phyloP scores from a whole-genome alignment of 257 asterid species.

The Thymus quinquecostatus region DNA sequence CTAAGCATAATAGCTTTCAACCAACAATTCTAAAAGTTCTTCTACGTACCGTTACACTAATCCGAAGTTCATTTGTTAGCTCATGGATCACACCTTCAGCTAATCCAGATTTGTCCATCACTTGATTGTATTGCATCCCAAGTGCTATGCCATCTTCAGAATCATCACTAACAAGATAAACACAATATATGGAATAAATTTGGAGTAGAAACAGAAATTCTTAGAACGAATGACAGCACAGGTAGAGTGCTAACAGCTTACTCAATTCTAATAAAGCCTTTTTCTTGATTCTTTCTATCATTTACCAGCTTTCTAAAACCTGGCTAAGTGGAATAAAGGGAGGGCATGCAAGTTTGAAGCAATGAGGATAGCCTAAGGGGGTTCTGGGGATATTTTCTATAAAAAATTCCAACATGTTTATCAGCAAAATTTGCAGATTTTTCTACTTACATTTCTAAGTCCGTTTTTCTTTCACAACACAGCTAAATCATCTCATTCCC shows the following conservation, averaged over 20 bases:
- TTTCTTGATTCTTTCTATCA: too few species aligned
- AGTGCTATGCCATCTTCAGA: conserved; percentile 47
- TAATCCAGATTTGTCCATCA: conserved; percentile 66
- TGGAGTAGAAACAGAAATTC: background rate
- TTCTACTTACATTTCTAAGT: too few species aligned
- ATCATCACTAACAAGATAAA: conserved; percentile 49
- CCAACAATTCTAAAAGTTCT: conserved; percentile 17
- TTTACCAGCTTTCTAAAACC: too few species aligned
- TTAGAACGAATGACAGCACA: background rate
- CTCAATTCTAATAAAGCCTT: conserved; percentile 9
- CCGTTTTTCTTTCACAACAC: too few species aligned
- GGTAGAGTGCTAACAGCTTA: background rate
- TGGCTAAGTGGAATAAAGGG: too few species aligned
- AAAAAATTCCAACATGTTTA: too few species aligned
- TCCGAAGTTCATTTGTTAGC: conserved; percentile 59
- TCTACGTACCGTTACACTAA: conserved; percentile 59
- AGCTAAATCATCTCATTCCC: too few species aligned
- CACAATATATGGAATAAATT: conserved; percentile 6
- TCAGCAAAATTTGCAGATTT: too few species aligned
- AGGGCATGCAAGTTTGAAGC: too few species aligned
- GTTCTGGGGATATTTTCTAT: too few species aligned
- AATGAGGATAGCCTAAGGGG: too few species aligned
- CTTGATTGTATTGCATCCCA: conserved; percentile 41
- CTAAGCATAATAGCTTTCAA: conserved; percentile 19
- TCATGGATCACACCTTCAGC: conserved; percentile 75